These are phyloP conservation scores for Pueraria montana DNA, from an alignment of 306 rosid genomes.

Conservation along the genomic window DNA sequence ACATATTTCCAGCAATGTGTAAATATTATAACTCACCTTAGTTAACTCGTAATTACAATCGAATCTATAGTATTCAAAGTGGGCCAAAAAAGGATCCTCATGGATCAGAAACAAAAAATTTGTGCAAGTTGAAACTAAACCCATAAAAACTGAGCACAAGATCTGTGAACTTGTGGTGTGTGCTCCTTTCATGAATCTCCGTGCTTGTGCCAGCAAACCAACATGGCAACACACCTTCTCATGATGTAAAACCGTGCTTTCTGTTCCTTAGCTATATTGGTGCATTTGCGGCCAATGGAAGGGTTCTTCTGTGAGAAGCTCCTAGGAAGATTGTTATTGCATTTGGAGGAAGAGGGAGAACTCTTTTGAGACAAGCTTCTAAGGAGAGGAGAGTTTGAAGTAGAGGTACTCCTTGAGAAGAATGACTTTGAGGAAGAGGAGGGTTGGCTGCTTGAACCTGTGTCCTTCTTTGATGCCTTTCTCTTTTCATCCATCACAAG, in stretches of 20 bases:
- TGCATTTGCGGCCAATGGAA: slow-evolving; percentile 78
- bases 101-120: slow-evolving; percentile 49
- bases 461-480: slow-evolving; percentile 75
- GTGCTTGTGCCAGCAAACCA: slow-evolving; percentile 98
- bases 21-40: slow-evolving; percentile 48
- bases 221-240: slow-evolving; percentile 95
- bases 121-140: slow-evolving; percentile 47
- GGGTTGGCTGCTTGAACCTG: slow-evolving; percentile 45
- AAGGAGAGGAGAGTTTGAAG: slow-evolving; percentile 76
- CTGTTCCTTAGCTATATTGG: slow-evolving; percentile 88
- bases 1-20: slow-evolving; percentile 47
- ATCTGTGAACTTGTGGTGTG: slow-evolving; percentile 21
- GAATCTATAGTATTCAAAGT: slow-evolving; percentile 30
- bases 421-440: slow-evolving; percentile 56
- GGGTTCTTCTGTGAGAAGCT: slow-evolving; percentile 78
- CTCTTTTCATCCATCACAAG: slow-evolving; percentile 78
- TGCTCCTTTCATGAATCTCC: slow-evolving; percentile 66
- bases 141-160: slow-evolving; percentile 40
- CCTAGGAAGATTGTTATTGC: slow-evolving; percentile 62
- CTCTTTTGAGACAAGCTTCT: slow-evolving; percentile 74
- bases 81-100: slow-evolving; percentile 32
- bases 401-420: slow-evolving; percentile 74
- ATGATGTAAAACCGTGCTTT: slow-evolving; percentile 97
- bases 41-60: slow-evolving; percentile 59
- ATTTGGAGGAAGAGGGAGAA: slow-evolving; percentile 64